Evolutionary conservation across 148 eudicot species (phyloP), one percentile per base, ranked within the genome.

Genomic region (Beta vulgaris): DNA sequence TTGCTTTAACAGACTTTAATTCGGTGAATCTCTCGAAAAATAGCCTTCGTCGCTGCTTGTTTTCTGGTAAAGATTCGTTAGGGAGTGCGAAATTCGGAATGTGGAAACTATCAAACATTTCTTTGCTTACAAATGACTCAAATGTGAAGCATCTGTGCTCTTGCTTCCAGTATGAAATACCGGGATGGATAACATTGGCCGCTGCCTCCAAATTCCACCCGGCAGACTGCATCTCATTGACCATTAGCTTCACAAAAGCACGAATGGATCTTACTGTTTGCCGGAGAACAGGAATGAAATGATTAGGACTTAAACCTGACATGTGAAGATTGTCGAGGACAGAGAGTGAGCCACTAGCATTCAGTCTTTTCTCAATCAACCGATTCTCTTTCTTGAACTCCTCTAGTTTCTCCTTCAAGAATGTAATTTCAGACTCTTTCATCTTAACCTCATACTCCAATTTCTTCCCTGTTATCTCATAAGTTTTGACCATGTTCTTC

Each of bases 151-250:
- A 86, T 34, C 31, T 87, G 68, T 95, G 91, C 69, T 64, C 86
- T 49, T 65, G 71, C 44, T 82, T 85, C 88, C 85, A 81, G 75
- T 82, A 92, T 1, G 44, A 35, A 36, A 91, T 85, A 42, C 86
- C 90, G 1, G 99, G 98, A 64, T 88, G 85, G 46, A 95, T 92
- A 44, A 89, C 85, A 73, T 78, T 76, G 6, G 79, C 97, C 1
- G 94, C 93, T 36, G 82, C 84, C 59, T 85, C 90, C 8, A 95
- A 40, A 83, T 95, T 91, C 99, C 98, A 95, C 59, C 84, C 94
- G 0, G 93, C 85, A 29, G 87, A 80, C 61, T 81, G 89, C 98
- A 95, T 90, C 78, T 92, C 97, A 37, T 49, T 71, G 40, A 87
- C 78, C 78, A 92, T 72, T 69, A 91, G 69, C 76, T 80, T 76